Evolutionary conservation across 2,329 filamentous ascomycete genomes (phyloP), one percentile per base, ranked within the genome.

Genomic region (Claviceps digitariae): DNA sequence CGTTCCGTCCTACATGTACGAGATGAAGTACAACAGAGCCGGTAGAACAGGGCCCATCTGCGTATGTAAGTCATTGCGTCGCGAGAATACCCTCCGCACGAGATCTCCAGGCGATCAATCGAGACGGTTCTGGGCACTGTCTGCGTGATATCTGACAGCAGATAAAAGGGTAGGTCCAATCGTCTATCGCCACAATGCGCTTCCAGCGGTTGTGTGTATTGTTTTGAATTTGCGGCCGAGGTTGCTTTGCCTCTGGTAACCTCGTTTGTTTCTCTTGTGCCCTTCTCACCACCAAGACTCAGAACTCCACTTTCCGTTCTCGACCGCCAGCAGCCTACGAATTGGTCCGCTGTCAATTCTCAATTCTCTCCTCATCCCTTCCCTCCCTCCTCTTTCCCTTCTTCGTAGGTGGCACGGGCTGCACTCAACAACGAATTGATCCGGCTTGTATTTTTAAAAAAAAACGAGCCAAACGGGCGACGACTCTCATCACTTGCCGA

Each of bases 61-160:
- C 44, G 46, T 38, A 54, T 51, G 38, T 52, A 48, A 45, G 47
- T 53, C 48, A 40, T 47, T 25, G 41, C 47, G 46, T 50, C n/a
- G 34, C 34, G 25, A 47, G 27, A 47, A n/a, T 6, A 17, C 17
- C 43, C 21, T 41, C 25, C 44, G 12, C 23, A 45, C 13, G 17
- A 43, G 29, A 27, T 51, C 15, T 43, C 29, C 44, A 51, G 21
- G 21, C 7, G 5, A 27, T 20, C 40, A 34, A 43, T 43, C 29
- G 40, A 25, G 40, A 44, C n/a, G 40, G 50, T 8, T 27, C 40
- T 45, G 48, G 23, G 13, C 36, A n/a, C 38, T 7, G 36, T 12
- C 34, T 17, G 48, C 36, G 36, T 31, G 48, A 50, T 17, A 31
- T 50, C 38, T 50, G 48, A 50, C 25, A 43, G 25, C 43, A 21